Conservation (phyloP, 257 asterid species). For the Solanum gracilifrons region DNA sequence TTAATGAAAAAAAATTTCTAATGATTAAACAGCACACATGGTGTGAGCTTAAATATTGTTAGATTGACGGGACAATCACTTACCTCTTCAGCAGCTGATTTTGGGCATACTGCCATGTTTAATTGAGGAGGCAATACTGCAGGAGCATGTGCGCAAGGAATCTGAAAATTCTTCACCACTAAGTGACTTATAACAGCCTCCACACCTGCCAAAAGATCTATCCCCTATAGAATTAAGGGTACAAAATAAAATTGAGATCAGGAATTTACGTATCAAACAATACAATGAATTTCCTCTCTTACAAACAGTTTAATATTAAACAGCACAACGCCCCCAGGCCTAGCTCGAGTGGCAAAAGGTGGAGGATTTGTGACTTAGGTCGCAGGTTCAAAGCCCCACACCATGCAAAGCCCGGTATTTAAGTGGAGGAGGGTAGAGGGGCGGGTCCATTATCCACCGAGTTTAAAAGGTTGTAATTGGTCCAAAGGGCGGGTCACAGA, state of each 20-base stretch:
- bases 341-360: no score
- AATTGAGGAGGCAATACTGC: conserved; percentile 58
- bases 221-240: conserved; percentile 35
- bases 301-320: background rate
- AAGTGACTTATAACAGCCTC: conserved; percentile 91
- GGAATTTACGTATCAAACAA: background rate
- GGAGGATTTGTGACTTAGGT: no score
- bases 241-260: background rate
- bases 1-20: background rate
- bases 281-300: background rate
- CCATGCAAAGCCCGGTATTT: no score
- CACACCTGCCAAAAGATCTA: conserved; percentile 82
- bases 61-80: background rate
- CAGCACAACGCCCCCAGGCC: background rate
- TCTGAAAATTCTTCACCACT: conserved; percentile 61
- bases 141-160: conserved; percentile 94
- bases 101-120: conserved; percentile 46
- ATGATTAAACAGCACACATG: background rate
- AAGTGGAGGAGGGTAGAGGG: no score
- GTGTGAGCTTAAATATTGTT: background rate
- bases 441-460: no score
- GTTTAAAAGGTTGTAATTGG: no score
- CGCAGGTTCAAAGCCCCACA: no score
- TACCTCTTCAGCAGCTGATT: conserved; percentile 94
- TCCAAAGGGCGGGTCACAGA: no score